Evolutionary conservation across 2,329 filamentous ascomycete genomes (phyloP), one percentile per base, ranked within the genome.

Genomic region (Fusarium sp.): DNA sequence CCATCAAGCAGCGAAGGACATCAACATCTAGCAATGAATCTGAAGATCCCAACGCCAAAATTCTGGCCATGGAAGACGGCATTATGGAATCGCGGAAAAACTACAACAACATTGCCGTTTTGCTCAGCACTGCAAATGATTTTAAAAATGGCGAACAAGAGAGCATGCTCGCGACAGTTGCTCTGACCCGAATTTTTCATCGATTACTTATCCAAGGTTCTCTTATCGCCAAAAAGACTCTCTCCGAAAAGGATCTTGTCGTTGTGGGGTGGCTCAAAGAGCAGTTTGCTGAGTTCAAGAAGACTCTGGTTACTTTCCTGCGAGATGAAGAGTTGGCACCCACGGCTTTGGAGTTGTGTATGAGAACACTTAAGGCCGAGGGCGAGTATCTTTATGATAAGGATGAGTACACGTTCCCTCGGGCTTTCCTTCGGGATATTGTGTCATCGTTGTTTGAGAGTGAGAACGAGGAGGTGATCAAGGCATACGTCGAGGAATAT

Each of bases 81-180:
- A 94, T 98, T 55, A 80, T 94, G 64, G 90, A 96, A 78, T 97
- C 94, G 48, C 91, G 89, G 75, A 93, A 94, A 78, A 88, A 97
- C 80, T 97, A 96, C 84, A 97, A 97, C 83, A 93, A 97, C 76
- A 95, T 98, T 74, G 85, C 88, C 10, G 87, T 85, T 13, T 81
- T 98, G 36, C 82, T 97, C 43, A 84, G 85, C 40, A 85, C 72
- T 17, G 78, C 80, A 42, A 88, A 72, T 79, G 88, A 36, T 76
- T 76, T 74, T 48, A 67, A 85, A 73, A 81, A 80, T 35, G 80
- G 81, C 27, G 78, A 84, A 4, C 78, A 82, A 3, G 86, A 90
- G 41, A 82, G 87, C 6, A 82, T 92, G 45, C 81, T 92, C 33
- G 91, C 94, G 0, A 88, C 90, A 0, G 90, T 97, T 20, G 90